Conservation (phyloP, 1,139 yeast genomes). For the Geotrichum siamense region DNA sequence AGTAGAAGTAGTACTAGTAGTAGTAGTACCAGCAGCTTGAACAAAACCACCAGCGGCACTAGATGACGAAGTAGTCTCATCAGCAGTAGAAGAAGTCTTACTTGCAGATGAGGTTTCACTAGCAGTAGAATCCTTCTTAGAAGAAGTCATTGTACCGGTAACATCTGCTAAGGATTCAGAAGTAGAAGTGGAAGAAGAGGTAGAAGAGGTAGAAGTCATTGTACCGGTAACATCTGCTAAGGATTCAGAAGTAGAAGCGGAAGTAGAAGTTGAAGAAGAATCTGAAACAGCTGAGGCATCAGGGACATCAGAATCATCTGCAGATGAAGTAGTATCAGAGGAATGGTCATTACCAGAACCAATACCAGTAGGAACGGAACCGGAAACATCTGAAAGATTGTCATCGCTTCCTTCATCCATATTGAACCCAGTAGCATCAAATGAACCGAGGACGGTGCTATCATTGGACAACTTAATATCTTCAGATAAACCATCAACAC, state of each 20-base stretch:
- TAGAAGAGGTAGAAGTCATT: constrained; percentile 18
- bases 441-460: constrained; percentile 51
- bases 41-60: constrained; percentile 4
- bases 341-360: constrained; percentile 20
- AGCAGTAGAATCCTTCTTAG: constrained; percentile 14
- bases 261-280: constrained; percentile 4
- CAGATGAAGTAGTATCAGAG: constrained; percentile 14
- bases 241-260: constrained; percentile 7
- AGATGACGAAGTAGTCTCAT: constrained; percentile 9
- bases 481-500: constrained; percentile 41
- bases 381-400: constrained; percentile 22
- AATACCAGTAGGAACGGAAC: constrained; percentile 20
- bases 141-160: constrained; percentile 12
- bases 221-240: constrained; percentile 14
- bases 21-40: neutral
- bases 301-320: constrained; percentile 23
- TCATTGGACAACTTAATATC: constrained; percentile 54
- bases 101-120: constrained; percentile 12
- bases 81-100: constrained; percentile 10
- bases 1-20: neutral
- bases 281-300: constrained; percentile 23
- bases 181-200: constrained; percentile 18
- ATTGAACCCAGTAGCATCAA: constrained; percentile 59
- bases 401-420: constrained; percentile 38
- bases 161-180: constrained; percentile 18